A percentile compares a stretch with the other conserved stretches of the same genome.
phyloP scores from a whole-genome alignment of 2,329 filamentous ascomycete species.

The Pyrenochaeta sp. region DNA sequence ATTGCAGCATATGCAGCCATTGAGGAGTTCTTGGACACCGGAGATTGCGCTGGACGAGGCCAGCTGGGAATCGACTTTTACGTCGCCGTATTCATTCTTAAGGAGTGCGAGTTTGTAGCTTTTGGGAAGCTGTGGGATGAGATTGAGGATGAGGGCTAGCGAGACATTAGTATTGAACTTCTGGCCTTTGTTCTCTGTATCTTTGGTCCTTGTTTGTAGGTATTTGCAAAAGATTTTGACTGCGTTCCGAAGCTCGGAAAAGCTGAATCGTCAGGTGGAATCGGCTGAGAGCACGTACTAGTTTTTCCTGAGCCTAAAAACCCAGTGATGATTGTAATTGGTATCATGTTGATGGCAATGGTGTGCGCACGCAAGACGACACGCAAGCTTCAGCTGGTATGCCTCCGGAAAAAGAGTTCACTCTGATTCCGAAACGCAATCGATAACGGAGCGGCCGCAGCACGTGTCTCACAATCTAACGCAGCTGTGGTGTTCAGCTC shows the following conservation, averaged over 20 bases:
- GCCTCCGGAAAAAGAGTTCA: neutral
- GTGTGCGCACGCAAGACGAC: neutral
- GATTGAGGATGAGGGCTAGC: constrained; percentile 81
- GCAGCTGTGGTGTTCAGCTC: constrained; percentile 9
- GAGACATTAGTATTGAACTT: neutral
- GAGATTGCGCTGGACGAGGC: constrained; percentile 83
- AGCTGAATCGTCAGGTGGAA: neutral
- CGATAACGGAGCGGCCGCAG: neutral
- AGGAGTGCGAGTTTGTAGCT: constrained; percentile 92
- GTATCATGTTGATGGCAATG: constrained; percentile 62
- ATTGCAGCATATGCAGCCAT: constrained; percentile 99
- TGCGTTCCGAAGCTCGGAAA: constrained; percentile 2
- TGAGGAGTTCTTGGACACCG: constrained; percentile 90
- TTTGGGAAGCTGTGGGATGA: constrained; percentile 86
- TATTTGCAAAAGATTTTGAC: no score
- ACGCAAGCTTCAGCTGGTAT: neutral
- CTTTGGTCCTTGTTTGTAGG: neutral
- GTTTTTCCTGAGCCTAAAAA: constrained; percentile 98
- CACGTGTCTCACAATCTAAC: constrained; percentile 3
- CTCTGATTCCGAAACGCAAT: constrained; percentile 5
- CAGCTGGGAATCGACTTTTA: constrained; percentile 92
- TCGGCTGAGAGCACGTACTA: constrained; percentile 52
- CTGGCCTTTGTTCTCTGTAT: neutral
- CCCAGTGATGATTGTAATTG: constrained; percentile 93
- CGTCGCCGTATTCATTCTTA: constrained; percentile 97